These are phyloP conservation scores for Colletotrichum orchidophilum DNA, from an alignment of 2,329 filamentous ascomycete genomes.

Conservation along the genomic window DNA sequence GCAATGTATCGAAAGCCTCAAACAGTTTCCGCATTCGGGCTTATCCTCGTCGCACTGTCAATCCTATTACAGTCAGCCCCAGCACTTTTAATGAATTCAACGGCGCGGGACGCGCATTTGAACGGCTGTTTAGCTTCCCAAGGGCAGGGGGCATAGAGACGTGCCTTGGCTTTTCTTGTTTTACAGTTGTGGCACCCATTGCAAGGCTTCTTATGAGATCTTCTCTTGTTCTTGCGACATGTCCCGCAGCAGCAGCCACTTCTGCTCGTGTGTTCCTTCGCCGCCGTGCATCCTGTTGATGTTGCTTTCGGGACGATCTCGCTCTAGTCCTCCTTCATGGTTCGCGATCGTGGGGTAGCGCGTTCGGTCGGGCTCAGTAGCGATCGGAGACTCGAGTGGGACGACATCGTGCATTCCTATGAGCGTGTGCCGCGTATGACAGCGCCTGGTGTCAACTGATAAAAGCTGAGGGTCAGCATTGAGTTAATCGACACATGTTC, in stretches of 20 bases:
- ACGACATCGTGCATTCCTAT: not conserved
- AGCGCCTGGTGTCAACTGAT: not conserved
- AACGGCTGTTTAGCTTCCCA: not conserved
- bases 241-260: conserved; percentile 16
- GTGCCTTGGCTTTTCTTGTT: conserved; percentile 34
- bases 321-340: conserved; percentile 4
- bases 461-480: not conserved
- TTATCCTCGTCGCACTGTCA: conserved; percentile 36
- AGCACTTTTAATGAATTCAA: not conserved
- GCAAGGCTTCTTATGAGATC: conserved; percentile 33
- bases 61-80: not conserved
- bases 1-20: conserved; percentile 33
- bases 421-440: not conserved
- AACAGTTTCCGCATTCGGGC: conserved; percentile 34
- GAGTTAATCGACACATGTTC: not conserved
- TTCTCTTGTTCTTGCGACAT: conserved; percentile 27
- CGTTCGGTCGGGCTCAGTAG: not conserved
- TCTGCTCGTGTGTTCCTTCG: not conserved
- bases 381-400: not conserved
- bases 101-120: not conserved
- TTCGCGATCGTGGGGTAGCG: conserved; percentile 2
- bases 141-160: not conserved
- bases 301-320: not conserved
- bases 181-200: conserved; percentile 36
- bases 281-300: not conserved